A percentile compares a stretch with the other conserved stretches of the same genome.
phyloP scores from a whole-genome alignment of 2,329 filamentous ascomycete genomes.

The Colletotrichum sp. region DNA sequence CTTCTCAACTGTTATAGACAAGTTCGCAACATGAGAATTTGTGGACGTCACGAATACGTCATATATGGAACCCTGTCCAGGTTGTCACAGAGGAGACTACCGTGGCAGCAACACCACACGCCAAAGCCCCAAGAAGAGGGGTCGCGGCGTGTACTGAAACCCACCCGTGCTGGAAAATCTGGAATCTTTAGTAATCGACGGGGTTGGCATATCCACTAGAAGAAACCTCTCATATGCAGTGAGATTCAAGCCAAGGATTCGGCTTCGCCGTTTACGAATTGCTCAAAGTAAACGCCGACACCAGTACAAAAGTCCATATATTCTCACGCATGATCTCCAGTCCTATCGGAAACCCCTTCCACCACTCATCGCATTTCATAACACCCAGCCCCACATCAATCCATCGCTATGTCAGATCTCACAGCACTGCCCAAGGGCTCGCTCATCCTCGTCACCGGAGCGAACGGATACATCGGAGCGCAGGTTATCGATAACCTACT shows the following conservation, averaged over 20 bases:
- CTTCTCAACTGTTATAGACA: not conserved
- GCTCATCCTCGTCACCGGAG: constrained; percentile 44
- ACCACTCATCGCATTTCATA: not conserved
- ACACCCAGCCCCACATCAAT: not conserved
- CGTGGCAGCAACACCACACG: not conserved
- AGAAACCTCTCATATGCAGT: not conserved
- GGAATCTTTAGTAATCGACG: not conserved
- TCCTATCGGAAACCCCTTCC: not conserved
- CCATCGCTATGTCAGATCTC: not conserved
- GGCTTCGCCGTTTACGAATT: not conserved
- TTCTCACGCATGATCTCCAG: not conserved
- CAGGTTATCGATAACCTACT: constrained; percentile 44
- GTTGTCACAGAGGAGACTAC: not conserved
- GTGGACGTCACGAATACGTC: not conserved
- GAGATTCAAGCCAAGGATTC: not conserved
- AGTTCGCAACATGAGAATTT: fast-evolving
- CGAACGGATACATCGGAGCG: constrained; percentile 45
- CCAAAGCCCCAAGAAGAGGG: not conserved
- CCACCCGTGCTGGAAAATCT: not conserved
- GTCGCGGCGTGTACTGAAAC: not conserved
- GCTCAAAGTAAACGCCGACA: not conserved
- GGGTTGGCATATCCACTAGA: not conserved
- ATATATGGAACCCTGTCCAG: not conserved
- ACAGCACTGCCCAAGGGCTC: constrained; percentile 32
- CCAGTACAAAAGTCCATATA: not conserved